Evolutionary conservation across 2,329 filamentous ascomycete species (phyloP).

Genomic region (Calonectria honghensis): DNA sequence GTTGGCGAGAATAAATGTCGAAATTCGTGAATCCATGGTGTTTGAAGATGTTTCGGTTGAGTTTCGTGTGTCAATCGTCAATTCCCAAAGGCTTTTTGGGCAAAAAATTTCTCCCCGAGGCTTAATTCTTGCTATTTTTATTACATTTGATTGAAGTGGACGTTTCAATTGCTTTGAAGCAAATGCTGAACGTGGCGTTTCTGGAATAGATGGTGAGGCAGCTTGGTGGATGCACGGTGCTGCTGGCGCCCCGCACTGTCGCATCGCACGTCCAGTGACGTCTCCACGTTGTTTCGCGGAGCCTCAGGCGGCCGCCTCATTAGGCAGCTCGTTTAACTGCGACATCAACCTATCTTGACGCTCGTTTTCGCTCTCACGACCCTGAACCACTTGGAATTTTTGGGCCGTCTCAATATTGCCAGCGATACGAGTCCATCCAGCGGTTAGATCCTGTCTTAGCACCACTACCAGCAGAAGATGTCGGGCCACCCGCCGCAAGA

Average conservation of each 20-base stretch:
- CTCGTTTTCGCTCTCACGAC: background rate
- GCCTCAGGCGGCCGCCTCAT: slow-evolving; percentile 46
- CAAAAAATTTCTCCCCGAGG: too few species aligned
- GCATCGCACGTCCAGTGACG: slow-evolving; percentile 20
- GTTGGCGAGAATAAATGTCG: slow-evolving; percentile 48
- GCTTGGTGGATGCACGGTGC: slow-evolving; percentile 42
- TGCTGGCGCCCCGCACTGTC: slow-evolving; percentile 36
- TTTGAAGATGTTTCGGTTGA: background rate
- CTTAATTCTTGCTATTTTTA: background rate
- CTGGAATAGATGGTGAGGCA: slow-evolving; percentile 8
- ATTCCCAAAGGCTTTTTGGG: background rate
- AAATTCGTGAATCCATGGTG: slow-evolving; percentile 40
- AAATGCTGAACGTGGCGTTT: slow-evolving; percentile 17
- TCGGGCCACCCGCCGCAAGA: slow-evolving; percentile 40
- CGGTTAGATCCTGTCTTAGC: background rate
- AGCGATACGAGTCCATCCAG: background rate
- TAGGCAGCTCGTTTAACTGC: slow-evolving; percentile 35
- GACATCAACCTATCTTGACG: slow-evolving; percentile 29
- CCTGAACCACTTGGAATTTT: background rate
- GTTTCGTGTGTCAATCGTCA: background rate
- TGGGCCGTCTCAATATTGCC: background rate
- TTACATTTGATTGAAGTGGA: background rate
- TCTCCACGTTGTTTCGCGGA: slow-evolving; percentile 28
- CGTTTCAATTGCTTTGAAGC: slow-evolving; percentile 16
- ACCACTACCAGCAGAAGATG: slow-evolving; percentile 38